phyloP scores from a whole-genome alignment of 805 yeast genomes.

The Suhomyces vadensis region DNA sequence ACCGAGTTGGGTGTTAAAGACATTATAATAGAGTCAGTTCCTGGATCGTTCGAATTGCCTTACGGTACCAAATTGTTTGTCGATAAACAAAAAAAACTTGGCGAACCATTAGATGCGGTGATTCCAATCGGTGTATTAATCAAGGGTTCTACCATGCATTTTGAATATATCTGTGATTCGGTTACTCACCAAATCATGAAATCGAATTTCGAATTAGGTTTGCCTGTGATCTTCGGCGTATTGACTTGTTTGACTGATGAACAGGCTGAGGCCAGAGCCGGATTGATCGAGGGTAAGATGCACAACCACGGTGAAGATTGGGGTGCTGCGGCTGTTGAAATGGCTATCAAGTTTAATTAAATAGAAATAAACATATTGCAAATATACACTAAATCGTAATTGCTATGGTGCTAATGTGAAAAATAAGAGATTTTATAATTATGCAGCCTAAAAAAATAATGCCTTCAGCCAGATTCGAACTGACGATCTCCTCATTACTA shows the following conservation, averaged over 20 bases:
- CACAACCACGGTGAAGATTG: conserved; percentile 98
- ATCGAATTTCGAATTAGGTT: conserved; percentile 63
- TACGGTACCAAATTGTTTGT: conserved; percentile 64
- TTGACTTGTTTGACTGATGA: conserved; percentile 91
- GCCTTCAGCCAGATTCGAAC: conserved; percentile 18
- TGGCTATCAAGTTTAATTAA: conserved; percentile 49
- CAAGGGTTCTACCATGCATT: conserved; percentile 97
- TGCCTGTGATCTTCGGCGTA: conserved; percentile 91
- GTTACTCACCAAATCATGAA: conserved; percentile 84
- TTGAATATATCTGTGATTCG: conserved; percentile 93
- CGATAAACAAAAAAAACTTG: conserved; percentile 42
- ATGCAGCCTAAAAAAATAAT: conserved; percentile 2
- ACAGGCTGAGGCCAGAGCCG: conserved; percentile 93
- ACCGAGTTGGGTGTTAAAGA: conserved; percentile 66
- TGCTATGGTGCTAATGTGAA: background rate
- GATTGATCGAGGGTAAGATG: conserved; percentile 67
- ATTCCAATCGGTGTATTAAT: conserved; percentile 93
- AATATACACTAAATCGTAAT: background rate
- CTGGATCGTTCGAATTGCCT: conserved; percentile 95
- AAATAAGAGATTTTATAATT: background rate
- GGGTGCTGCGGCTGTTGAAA: conserved; percentile 99
- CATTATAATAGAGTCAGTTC: conserved; percentile 81
- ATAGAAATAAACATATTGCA: background rate
- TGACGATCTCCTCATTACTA: conserved; percentile 18
- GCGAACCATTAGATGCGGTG: conserved; percentile 70